These are phyloP conservation scores for Penicillium pulvis DNA, from an alignment of 495 filamentous ascomycete species.

Conservation along the genomic window DNA sequence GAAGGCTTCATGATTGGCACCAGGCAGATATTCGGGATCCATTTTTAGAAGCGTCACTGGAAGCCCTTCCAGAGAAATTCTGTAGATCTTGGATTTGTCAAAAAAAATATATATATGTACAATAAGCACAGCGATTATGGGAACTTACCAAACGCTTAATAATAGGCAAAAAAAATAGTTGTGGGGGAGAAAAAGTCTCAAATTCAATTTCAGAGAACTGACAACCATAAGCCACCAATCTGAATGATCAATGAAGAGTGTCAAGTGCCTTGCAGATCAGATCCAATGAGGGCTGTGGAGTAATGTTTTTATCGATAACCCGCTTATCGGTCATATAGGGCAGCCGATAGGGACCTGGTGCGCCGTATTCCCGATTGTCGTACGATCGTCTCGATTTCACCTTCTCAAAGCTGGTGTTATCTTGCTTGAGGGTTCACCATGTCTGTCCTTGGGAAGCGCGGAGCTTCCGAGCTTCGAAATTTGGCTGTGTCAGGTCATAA, in stretches of 20 bases:
- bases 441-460: conserved; percentile 33
- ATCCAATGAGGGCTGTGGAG: conserved; percentile 2
- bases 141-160: background rate
- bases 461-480: conserved; percentile 24
- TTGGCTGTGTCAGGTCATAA: conserved; percentile 14
- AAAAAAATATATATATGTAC: conserved; percentile 1
- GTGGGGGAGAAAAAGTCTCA: background rate
- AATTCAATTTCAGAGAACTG: background rate
- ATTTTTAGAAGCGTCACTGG: conserved; percentile 17
- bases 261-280: conserved; percentile 7
- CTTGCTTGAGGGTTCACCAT: conserved; percentile 25
- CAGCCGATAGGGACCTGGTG: conserved; percentile 16
- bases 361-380: conserved; percentile 30
- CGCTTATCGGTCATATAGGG: conserved; percentile 34
- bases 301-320: conserved; percentile 26
- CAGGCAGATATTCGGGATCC: conserved; percentile 41
- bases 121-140: conserved; percentile 2
- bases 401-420: background rate
- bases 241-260: background rate
- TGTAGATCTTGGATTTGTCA: conserved; percentile 1
- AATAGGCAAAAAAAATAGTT: background rate
- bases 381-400: conserved; percentile 22
- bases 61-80: background rate
- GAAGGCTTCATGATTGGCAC: conserved; percentile 53
- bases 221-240: background rate